A percentile compares a stretch with the other conserved stretches of the same genome.
Evolutionary conservation across 2,329 filamentous ascomycete species (phyloP).

Genomic region (Neophaeococcomyces aloes): DNA sequence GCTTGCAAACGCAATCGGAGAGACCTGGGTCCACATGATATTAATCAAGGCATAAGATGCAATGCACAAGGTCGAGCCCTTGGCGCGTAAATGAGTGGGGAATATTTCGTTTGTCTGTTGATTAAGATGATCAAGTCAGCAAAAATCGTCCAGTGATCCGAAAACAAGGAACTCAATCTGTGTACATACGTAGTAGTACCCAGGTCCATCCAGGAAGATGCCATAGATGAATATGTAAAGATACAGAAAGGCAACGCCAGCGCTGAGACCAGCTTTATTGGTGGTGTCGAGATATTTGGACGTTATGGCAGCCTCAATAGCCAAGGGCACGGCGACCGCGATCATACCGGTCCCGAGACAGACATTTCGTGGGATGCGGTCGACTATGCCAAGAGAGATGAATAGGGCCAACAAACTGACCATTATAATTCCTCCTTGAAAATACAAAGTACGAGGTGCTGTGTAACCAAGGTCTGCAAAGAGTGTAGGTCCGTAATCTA

Average conservation of each 20-base stretch:
- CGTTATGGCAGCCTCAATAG: slow-evolving; percentile 17
- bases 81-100: slow-evolving; percentile 17
- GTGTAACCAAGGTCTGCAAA: slow-evolving; percentile 16
- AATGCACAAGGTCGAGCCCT: slow-evolving; percentile 16
- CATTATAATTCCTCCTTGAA: slow-evolving; percentile 14
- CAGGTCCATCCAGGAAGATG: slow-evolving; percentile 16
- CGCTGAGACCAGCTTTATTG: slow-evolving; percentile 15
- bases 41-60: slow-evolving; percentile 14
- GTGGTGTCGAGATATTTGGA: slow-evolving; percentile 11
- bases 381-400: slow-evolving; percentile 18
- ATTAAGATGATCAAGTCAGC: no score
- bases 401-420: no score
- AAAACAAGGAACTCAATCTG: no score
- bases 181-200: no score
- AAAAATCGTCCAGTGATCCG: no score
- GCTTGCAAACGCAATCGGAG: slow-evolving; percentile 24
- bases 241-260: slow-evolving; percentile 52
- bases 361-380: slow-evolving; percentile 22
- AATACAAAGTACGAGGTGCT: slow-evolving; percentile 13
- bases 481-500: slow-evolving; percentile 18
- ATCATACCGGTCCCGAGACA: slow-evolving; percentile 22
- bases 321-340: slow-evolving; percentile 11
- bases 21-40: slow-evolving; percentile 11
- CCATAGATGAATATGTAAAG: slow-evolving; percentile 17
- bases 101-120: slow-evolving; percentile 20